These are phyloP conservation scores for Apophysomyces elegans DNA, from an alignment of 371 early-diverging fungal genomes.

Conservation along the genomic window DNA sequence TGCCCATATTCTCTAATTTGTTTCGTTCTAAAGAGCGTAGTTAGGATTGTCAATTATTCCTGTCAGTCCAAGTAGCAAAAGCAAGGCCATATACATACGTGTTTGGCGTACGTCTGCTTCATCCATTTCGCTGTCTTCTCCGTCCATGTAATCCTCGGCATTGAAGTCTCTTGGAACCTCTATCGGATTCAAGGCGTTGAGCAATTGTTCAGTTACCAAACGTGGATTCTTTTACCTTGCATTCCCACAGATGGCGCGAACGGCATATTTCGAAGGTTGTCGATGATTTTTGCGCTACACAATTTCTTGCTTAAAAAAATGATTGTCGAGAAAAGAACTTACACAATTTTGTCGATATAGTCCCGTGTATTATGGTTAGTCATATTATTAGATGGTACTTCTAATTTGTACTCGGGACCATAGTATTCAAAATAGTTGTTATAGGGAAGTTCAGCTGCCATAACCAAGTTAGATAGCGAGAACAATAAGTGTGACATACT, in stretches of 20 bases:
- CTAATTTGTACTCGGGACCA: conserved; percentile 93
- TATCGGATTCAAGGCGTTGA: background rate
- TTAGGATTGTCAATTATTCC: background rate
- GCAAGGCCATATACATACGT: conserved; percentile 28
- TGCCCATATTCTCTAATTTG: conserved; percentile 41
- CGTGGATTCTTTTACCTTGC: conserved; percentile 46
- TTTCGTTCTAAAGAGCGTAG: conserved; percentile 29
- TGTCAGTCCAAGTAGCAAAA: background rate
- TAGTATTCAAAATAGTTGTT: conserved; percentile 96
- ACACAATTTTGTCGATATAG: conserved; percentile 89
- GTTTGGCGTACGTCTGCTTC: conserved; percentile 49
- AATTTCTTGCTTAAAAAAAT: background rate
- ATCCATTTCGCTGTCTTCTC: conserved; percentile 54
- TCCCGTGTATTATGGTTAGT: conserved; percentile 92
- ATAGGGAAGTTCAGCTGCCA: conserved; percentile 77
- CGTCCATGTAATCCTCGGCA: conserved; percentile 47
- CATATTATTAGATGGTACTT: conserved; percentile 96
- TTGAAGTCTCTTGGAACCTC: conserved; percentile 56
- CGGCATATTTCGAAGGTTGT: conserved; percentile 86
- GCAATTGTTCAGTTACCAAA: too few relatives aligned
- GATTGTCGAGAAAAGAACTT: conserved; percentile 17
- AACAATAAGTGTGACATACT: conserved; percentile 1
- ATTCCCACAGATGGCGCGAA: conserved; percentile 97
- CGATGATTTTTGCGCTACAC: conserved; percentile 74
- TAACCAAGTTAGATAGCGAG: background rate